Evolutionary conservation across 768 basidiomycete genomes (phyloP).

Genomic region (Butyriboletus loyo): DNA sequence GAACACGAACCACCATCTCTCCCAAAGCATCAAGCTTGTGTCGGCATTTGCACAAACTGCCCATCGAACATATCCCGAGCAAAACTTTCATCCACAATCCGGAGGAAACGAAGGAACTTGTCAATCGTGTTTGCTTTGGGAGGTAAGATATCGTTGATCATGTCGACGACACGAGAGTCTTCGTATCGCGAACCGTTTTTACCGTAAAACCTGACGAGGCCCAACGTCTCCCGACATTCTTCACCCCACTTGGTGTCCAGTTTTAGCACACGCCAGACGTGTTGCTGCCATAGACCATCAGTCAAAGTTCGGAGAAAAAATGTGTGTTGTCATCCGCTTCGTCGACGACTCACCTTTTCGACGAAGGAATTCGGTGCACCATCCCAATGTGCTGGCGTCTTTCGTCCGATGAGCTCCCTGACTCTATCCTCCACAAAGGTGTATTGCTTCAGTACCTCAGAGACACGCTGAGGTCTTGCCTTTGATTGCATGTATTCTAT

Average conservation of each 20-base stretch:
- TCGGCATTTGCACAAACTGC: not conserved
- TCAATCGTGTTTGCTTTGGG: slow-evolving; percentile 48
- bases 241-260: slow-evolving; percentile 42
- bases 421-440: slow-evolving; percentile 49
- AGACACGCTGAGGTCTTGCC: slow-evolving; percentile 38
- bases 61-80: slow-evolving; percentile 22
- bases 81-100: slow-evolving; percentile 44
- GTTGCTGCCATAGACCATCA: slow-evolving; percentile 27
- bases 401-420: slow-evolving; percentile 42
- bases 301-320: not conserved
- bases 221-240: slow-evolving; percentile 49
- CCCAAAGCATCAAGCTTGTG: not conserved
- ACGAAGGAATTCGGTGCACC: slow-evolving; percentile 37
- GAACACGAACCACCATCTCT: not conserved
- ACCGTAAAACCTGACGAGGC: slow-evolving; percentile 55
- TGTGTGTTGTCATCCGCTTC: not conserved
- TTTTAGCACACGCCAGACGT: slow-evolving; percentile 52
- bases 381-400: slow-evolving; percentile 41
- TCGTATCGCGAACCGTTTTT: slow-evolving; percentile 46
- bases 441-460: slow-evolving; percentile 48
- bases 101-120: slow-evolving; percentile 46
- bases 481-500: slow-evolving; percentile 44
- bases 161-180: slow-evolving; percentile 47
- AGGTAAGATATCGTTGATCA: slow-evolving; percentile 45
- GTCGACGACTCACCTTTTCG: slow-evolving; percentile 38